Percentiles rank a stretch among this genome's conserved stretches.
Conservation (phyloP, 768 basidiomycete genomes). For the Sporobolomyces pararoseus region DNA sequence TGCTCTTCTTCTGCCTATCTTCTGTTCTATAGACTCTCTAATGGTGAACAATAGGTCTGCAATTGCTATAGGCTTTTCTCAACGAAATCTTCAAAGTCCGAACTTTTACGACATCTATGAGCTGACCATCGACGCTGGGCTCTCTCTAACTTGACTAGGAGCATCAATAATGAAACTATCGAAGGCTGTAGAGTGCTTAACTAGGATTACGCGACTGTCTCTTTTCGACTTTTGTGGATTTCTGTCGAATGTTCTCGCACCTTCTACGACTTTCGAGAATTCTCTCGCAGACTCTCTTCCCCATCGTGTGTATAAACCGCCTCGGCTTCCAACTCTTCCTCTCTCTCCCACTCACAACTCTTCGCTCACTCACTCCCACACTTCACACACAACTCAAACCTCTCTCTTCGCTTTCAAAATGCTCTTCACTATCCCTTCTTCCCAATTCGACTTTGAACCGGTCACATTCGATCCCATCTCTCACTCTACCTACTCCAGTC, state of each 20-base stretch:
- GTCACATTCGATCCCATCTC: not conserved
- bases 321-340: not conserved
- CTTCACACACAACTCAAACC: not conserved
- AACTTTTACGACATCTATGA: too few species aligned
- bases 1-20: constrained; percentile 10
- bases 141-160: too few species aligned
- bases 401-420: not conserved
- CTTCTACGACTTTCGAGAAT: not conserved
- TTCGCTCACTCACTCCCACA: not conserved
- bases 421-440: not conserved
- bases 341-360: not conserved
- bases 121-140: too few species aligned
- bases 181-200: too few species aligned
- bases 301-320: not conserved
- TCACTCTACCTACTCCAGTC: not conserved
- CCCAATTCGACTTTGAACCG: not conserved
- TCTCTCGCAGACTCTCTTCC: not conserved
- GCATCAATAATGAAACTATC: too few species aligned
- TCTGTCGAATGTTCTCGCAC: not conserved
- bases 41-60: too few species aligned
- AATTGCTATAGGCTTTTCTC: too few species aligned
- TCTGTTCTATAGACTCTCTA: constrained; percentile 11
- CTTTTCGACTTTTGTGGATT: too few species aligned
- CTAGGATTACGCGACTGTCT: too few species aligned
- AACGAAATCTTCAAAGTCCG: too few species aligned